phyloP scores from a whole-genome alignment of 225 moss, liverwort and hornwort species.

The Marchantia polymorpha region DNA sequence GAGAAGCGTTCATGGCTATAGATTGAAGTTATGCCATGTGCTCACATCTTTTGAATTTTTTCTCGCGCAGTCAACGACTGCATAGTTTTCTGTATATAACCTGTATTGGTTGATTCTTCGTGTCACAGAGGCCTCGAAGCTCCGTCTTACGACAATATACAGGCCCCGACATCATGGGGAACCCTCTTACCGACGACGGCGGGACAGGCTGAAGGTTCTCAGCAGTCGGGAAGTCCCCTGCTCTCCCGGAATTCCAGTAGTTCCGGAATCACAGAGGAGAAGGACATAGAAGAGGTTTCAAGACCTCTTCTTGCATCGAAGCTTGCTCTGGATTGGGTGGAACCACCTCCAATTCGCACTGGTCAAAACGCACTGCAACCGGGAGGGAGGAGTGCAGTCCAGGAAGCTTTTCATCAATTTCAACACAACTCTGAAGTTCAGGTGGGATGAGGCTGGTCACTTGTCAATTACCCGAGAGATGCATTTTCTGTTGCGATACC shows the following conservation, averaged over 20 bases:
- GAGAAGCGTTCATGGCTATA: neutral
- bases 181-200: slow-evolving; percentile 7
- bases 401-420: slow-evolving; percentile 82
- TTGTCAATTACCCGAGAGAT: too few relatives aligned
- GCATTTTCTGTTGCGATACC: too few relatives aligned
- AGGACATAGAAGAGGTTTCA: slow-evolving; percentile 37
- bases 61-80: neutral
- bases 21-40: neutral
- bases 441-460: slow-evolving; percentile 30
- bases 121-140: slow-evolving; percentile 34
- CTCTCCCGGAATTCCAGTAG: slow-evolving; percentile 12
- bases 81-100: neutral
- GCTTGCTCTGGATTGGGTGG: slow-evolving; percentile 67
- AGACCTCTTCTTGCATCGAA: slow-evolving; percentile 40
- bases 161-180: slow-evolving; percentile 19
- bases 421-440: slow-evolving; percentile 88
- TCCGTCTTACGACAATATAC: slow-evolving; percentile 17
- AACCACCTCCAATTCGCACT: slow-evolving; percentile 54
- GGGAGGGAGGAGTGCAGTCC: slow-evolving; percentile 54
- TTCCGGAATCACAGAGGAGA: slow-evolving; percentile 28
- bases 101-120: neutral
- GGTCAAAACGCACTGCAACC: slow-evolving; percentile 33
- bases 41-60: neutral
- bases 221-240: slow-evolving; percentile 1
- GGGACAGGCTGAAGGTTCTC: neutral